phyloP scores from a whole-genome alignment of 495 filamentous ascomycete species.

The Terfezia claveryi region DNA sequence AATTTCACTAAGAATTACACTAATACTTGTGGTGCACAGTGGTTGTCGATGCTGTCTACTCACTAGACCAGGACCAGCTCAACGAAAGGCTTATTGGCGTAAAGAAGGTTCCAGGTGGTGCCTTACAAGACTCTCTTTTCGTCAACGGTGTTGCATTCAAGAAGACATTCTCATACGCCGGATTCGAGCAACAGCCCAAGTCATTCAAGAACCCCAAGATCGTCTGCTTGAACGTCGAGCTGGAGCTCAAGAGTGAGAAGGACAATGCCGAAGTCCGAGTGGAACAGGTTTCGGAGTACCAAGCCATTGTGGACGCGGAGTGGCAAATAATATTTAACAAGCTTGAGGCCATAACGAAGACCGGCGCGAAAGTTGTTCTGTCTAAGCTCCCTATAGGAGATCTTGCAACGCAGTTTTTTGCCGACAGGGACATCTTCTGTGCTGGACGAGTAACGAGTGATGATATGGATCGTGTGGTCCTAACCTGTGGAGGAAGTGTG shows the following conservation, averaged over 20 bases:
- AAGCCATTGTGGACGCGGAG: conserved; percentile 96
- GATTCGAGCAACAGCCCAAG: conserved; percentile 98
- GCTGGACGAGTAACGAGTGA: conserved; percentile 81
- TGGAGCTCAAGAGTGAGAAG: conserved; percentile 95
- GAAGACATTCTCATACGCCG: conserved; percentile 98
- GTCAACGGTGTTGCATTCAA: conserved; percentile 98
- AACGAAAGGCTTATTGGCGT: conserved; percentile 96
- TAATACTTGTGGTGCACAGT: conserved; percentile 29
- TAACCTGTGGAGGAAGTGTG: conserved; percentile 75
- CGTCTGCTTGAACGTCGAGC: conserved; percentile 87
- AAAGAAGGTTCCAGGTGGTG: conserved; percentile 94
- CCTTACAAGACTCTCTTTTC: conserved; percentile 88
- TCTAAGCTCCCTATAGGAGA: conserved; percentile 96
- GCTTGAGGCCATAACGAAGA: conserved; percentile 77
- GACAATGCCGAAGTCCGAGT: conserved; percentile 97
- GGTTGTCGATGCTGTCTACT: conserved; percentile 91
- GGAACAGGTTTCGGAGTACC: conserved; percentile 96
- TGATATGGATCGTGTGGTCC: conserved; percentile 87
- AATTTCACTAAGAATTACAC: background rate
- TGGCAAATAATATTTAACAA: conserved; percentile 99
- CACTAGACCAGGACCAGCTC: conserved; percentile 91
- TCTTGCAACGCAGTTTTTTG: conserved; percentile 92
- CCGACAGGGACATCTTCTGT: conserved; percentile 95
- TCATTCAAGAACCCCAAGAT: conserved; percentile 83
- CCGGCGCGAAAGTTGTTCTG: conserved; percentile 86